Conservation (phyloP, 2,329 filamentous ascomycete species). For the Rhinocladiella similis region DNA sequence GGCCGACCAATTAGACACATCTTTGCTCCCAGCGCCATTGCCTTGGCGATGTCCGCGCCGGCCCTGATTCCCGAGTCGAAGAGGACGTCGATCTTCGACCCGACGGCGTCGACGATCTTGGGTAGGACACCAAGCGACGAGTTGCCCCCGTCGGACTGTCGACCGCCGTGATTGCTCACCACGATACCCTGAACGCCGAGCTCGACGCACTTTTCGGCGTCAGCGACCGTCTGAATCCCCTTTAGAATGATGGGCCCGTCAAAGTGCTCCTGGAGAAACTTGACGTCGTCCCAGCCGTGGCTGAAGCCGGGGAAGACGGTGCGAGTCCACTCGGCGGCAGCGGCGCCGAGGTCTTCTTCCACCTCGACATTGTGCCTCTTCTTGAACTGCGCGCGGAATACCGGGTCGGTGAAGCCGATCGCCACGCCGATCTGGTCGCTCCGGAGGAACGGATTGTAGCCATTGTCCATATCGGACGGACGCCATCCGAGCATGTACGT, state of each 20-base stretch:
- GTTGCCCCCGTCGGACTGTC: conserved; percentile 50
- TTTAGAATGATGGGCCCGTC: conserved; percentile 51
- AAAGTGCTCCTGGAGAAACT: conserved; percentile 52
- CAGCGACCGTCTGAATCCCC: conserved; percentile 51
- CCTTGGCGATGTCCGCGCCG: conserved; percentile 51
- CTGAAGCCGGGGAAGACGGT: conserved; percentile 52
- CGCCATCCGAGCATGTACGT: conserved; percentile 70
- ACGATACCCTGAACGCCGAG: conserved; percentile 49
- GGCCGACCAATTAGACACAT: conserved; percentile 54
- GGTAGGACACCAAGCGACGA: conserved; percentile 52
- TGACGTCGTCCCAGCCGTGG: conserved; percentile 60
- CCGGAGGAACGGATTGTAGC: conserved; percentile 55
- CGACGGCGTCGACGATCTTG: conserved; percentile 51
- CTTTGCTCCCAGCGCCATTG: conserved; percentile 53
- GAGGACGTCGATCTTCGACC: conserved; percentile 40
- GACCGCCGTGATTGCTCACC: conserved; percentile 52
- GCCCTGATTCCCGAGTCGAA: conserved; percentile 49
- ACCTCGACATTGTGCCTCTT: conserved; percentile 46
- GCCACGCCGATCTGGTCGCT: conserved; percentile 55
- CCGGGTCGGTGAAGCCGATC: conserved; percentile 67
- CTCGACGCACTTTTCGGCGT: conserved; percentile 38
- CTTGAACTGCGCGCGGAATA: conserved; percentile 60
- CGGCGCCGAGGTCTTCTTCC: conserved; percentile 52
- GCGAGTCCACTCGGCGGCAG: conserved; percentile 54
- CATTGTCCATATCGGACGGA: conserved; percentile 65